Conservation (phyloP, 176 grass and related monocot genomes). For the Oryza meyeriana region DNA sequence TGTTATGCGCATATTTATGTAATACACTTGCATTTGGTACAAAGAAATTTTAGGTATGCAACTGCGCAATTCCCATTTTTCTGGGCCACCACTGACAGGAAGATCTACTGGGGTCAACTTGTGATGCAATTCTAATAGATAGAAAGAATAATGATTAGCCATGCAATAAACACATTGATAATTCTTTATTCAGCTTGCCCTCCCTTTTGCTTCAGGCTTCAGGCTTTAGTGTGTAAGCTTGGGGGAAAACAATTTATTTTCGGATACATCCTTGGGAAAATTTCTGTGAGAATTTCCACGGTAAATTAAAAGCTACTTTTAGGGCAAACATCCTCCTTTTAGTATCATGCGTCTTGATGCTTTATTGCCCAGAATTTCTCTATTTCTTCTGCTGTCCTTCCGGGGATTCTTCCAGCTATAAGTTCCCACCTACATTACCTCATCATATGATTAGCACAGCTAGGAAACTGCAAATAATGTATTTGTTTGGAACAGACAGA, state of each 20-base stretch:
- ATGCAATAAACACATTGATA: neutral
- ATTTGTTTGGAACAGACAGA: conserved; percentile 6
- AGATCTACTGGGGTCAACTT: neutral
- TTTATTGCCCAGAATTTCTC: conserved; percentile 59
- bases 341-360: conserved; percentile 24
- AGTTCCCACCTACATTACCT: conserved; percentile 57
- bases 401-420: conserved; percentile 70
- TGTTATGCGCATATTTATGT: neutral
- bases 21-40: neutral
- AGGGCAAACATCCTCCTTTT: neutral
- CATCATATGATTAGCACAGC: conserved; percentile 12
- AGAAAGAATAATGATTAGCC: neutral
- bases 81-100: neutral
- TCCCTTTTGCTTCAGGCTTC: neutral
- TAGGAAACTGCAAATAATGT: conserved; percentile 13
- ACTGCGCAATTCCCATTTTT: neutral
- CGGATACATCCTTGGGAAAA: conserved; percentile 1
- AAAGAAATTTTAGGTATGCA: neutral
- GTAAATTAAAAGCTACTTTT: neutral
- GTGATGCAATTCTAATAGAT: conserved; percentile 2
- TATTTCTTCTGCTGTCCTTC: conserved; percentile 60
- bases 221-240: neutral
- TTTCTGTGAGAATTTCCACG: neutral
- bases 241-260: neutral
- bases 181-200: neutral